Percentiles rank a stretch among this genome's conserved stretches.
These are phyloP conservation scores for Penicillium paxilli DNA, from an alignment of 495 filamentous ascomycete genomes.

Conservation along the genomic window DNA sequence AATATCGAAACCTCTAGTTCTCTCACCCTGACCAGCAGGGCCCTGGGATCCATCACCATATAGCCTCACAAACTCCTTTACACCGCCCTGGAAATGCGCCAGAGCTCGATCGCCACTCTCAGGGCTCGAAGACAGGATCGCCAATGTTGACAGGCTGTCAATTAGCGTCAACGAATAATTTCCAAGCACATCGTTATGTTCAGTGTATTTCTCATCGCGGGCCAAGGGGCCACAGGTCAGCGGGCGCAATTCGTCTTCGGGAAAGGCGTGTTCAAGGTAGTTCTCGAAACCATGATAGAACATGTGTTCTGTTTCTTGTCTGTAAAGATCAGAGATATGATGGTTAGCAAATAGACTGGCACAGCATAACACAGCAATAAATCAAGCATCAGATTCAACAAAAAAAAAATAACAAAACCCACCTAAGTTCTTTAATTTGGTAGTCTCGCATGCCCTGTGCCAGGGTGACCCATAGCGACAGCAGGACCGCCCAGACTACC, in stretches of 20 bases:
- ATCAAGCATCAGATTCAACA: too few relatives aligned
- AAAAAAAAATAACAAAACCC: neutral
- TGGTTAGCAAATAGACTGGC: constrained; percentile 6
- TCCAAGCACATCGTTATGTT: constrained; percentile 91
- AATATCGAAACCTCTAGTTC: constrained; percentile 86
- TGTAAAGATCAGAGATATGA: constrained; percentile 21
- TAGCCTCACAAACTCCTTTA: constrained; percentile 73
- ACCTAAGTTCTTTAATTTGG: constrained; percentile 45
- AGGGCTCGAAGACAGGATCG: constrained; percentile 77
- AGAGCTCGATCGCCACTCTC: constrained; percentile 61
- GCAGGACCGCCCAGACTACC: constrained; percentile 39
- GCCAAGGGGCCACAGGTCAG: constrained; percentile 80
- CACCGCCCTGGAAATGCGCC: constrained; percentile 76
- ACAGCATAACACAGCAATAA: too few relatives aligned
- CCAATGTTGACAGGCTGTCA: constrained; percentile 90
- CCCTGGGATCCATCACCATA: constrained; percentile 83
- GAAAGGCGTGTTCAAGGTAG: constrained; percentile 91
- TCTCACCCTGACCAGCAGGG: constrained; percentile 65
- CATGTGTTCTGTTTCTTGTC: constrained; percentile 81
- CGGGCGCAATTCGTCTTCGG: constrained; percentile 93
- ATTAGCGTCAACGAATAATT: constrained; percentile 96
- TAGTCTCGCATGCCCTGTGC: constrained; percentile 43
- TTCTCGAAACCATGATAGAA: constrained; percentile 98
- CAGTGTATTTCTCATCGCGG: constrained; percentile 79
- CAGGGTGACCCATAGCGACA: constrained; percentile 40